Evolutionary conservation across 352 stramenopile genomes (phyloP), one percentile per base, ranked within the genome.

Genomic region (Plasmopara viticola): DNA sequence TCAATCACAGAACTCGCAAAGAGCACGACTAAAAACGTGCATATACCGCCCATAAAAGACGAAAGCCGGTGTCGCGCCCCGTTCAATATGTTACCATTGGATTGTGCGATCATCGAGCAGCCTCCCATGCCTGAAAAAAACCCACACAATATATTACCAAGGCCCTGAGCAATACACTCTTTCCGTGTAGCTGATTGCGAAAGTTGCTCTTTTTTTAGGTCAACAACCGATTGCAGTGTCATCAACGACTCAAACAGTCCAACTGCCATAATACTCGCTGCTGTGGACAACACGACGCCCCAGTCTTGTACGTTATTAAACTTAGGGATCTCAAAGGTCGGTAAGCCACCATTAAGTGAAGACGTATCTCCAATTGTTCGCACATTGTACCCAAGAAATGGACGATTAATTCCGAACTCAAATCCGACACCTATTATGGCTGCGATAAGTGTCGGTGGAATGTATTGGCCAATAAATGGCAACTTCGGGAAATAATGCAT

Each of bases 181-280:
- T 85, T 75, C 10, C 68, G 73, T 49, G 81, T 72, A 46, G 69
- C 67, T 53, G 47, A 74, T 48, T 72, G 79, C 25, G 65, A 92
- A 56, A 75, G 74, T 43, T 77, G 68, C 30, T 77, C 72, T 53
- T 94, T 84, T 40, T 87, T 90, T 28, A 95, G 69, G 60, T 95
- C 86, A n/a, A 96, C 86, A 6, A 97, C 64, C 2, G 96, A 74
- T 58, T 98, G 87, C 51, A 98, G 66, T 14, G 94, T 98, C 72
- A 98, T 86, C 30, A 98, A 78, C 44, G 78, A 95, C 66, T 98
- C 94, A 43, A 98, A 95, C 6, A 94, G 77, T 13, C 91, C 93
- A 20, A 97, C 86, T 6, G 84, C 79, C 15, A 89, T 90, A 55
- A 97, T 85, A 60, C 83, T 97, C 28, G 87, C 78, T 9, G 91